phyloP scores from a whole-genome alignment of 139 green algal genomes.

The Spirogloea muscicola region DNA sequence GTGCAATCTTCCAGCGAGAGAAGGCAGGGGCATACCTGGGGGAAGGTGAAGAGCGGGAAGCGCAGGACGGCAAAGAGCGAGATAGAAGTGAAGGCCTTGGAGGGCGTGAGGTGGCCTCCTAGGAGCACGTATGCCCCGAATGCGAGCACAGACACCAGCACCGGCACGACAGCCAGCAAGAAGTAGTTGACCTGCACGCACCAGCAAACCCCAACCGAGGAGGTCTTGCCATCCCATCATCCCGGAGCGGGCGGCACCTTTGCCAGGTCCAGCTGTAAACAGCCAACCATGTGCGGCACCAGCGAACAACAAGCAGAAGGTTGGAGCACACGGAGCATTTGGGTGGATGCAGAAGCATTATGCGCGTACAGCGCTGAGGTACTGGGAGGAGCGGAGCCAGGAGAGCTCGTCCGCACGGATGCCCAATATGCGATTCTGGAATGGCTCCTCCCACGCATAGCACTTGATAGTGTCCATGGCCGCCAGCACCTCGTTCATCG shows the following conservation, averaged over 20 bases:
- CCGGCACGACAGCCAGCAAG: slow-evolving; percentile 7
- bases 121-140: slow-evolving; percentile 72
- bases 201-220: too few relatives aligned
- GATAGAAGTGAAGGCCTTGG: slow-evolving; percentile 75
- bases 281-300: too few relatives aligned
- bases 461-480: slow-evolving; percentile 41
- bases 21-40: too few relatives aligned
- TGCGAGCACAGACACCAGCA: slow-evolving; percentile 61
- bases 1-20: too few relatives aligned
- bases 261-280: too few relatives aligned
- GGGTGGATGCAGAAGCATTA: too few relatives aligned
- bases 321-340: too few relatives aligned
- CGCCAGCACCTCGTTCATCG: slow-evolving; percentile 13
- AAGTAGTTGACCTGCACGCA: too few relatives aligned
- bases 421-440: slow-evolving; percentile 5
- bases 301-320: too few relatives aligned
- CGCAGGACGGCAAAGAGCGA: slow-evolving; percentile 84
- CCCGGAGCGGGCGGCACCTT: too few relatives aligned
- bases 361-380: too few relatives aligned
- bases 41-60: slow-evolving; percentile 84
- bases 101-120: slow-evolving; percentile 56
- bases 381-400: slow-evolving; percentile 18
- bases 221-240: too few relatives aligned
- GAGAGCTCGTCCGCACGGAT: slow-evolving; percentile 17
- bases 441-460: slow-evolving; percentile 30